phyloP scores from a whole-genome alignment of 306 rosid species.

The Medicago ruthenica region DNA sequence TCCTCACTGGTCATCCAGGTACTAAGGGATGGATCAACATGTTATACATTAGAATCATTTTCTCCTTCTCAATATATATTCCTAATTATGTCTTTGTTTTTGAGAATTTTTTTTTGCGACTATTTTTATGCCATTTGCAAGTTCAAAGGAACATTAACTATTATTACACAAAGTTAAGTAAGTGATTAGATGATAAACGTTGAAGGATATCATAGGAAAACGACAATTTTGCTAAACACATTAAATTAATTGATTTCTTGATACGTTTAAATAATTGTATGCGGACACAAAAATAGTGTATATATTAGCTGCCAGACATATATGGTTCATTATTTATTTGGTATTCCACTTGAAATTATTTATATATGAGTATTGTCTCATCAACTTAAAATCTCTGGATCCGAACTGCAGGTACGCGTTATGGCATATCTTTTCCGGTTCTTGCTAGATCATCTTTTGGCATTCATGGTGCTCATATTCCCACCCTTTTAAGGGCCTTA shows the following conservation, averaged over 20 bases:
- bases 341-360: background rate
- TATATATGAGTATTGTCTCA: background rate
- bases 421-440: conserved; percentile 88
- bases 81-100: no score
- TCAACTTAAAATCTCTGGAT: background rate
- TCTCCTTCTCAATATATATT: no score
- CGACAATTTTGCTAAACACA: background rate
- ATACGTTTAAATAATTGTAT: no score
- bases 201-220: no score
- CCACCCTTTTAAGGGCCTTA: conserved; percentile 76
- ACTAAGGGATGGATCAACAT: conserved; percentile 13
- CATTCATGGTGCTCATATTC: conserved; percentile 81
- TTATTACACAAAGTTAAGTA: no score
- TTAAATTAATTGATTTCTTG: no score
- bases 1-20: conserved; percentile 86
- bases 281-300: no score
- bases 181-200: background rate
- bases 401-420: conserved; percentile 61
- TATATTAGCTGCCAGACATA: no score
- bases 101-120: no score
- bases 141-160: no score
- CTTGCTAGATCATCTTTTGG: conserved; percentile 88
- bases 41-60: no score
- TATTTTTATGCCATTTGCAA: no score
- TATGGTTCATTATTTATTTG: background rate